Conservation (phyloP, 495 filamentous ascomycete genomes). For the Glutinoglossum americanum region DNA sequence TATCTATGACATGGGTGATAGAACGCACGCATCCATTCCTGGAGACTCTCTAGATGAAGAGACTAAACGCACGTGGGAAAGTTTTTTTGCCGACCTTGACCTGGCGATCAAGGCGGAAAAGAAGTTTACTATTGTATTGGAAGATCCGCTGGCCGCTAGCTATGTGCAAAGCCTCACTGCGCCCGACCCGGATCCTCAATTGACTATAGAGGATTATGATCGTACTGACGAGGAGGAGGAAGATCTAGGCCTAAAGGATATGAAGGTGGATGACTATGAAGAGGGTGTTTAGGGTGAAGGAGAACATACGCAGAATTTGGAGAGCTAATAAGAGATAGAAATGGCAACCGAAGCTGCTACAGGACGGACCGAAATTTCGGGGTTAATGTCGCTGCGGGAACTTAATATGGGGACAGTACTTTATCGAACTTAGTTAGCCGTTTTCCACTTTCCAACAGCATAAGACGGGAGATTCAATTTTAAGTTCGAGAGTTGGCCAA, state of each 20-base stretch:
- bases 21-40: conserved; percentile 14
- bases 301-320: background rate
- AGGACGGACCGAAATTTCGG: too few species aligned
- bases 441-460: too few species aligned
- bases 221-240: conserved; percentile 81
- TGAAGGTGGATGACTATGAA: conserved; percentile 81
- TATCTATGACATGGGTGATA: conserved; percentile 54
- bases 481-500: too few species aligned
- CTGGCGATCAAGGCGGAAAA: conserved; percentile 60
- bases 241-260: conserved; percentile 70
- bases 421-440: too few species aligned
- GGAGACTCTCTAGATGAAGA: conserved; percentile 50
- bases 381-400: too few species aligned
- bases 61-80: conserved; percentile 48
- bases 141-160: conserved; percentile 73
- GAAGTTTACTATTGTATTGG: conserved; percentile 68
- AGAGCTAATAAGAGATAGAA: background rate
- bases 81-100: conserved; percentile 58
- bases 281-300: conserved; percentile 18
- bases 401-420: too few species aligned
- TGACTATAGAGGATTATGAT: conserved; percentile 65
- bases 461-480: too few species aligned
- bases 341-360: too few species aligned
- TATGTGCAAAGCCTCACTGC: conserved; percentile 78
- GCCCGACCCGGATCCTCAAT: conserved; percentile 53